Evolutionary conservation across 106 monocot species (phyloP), one percentile per base, ranked within the genome.

Genomic region (Dendrobium huoshanense): DNA sequence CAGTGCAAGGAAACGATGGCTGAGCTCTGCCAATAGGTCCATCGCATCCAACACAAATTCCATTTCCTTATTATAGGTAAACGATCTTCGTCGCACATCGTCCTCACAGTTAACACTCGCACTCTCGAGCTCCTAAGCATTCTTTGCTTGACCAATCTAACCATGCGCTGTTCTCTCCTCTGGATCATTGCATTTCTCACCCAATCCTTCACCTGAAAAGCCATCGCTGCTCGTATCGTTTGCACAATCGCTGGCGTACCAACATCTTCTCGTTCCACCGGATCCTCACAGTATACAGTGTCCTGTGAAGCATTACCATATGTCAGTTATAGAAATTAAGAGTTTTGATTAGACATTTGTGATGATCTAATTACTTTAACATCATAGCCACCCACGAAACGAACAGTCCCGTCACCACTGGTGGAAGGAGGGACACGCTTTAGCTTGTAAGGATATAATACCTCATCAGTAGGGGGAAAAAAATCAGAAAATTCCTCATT

Each of bases 351-450:
- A 44, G 22, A 41, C 4, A 7, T 55, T n/a, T 68, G 40, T 17
- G 1, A 59, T 75, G 49, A n/a, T 3, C 20, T 41, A 18, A 3
- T 33, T 70, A 88, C 88, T 44, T 85, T 40, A 13, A 80, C 77
- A 9, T 73, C 83, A 77, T 87, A 84, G 76, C 27, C 0, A 81
- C 84, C 86, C 82, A 94, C 94, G 84, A 83, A 94, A 55, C 82
- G 79, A 9, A 94, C 91, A 24, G 91, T 91, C 51, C 94, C 94
- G n/a, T 91, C 94, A 25, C 94, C 91, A 72, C 94, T 83, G 70
- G 94, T 89, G 31, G 94, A 94, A 37, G 91, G 94, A 2, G 91
- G 83, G 2, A 70, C 18, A 48, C 74, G 77, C 67, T 82, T 75
- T 72, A 94, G 82, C 55, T 83, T 76, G 74, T 94, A 18, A 94